These are phyloP conservation scores for Cladosporium sp. DNA, from an alignment of 2,329 filamentous ascomycete species.

Conservation along the genomic window DNA sequence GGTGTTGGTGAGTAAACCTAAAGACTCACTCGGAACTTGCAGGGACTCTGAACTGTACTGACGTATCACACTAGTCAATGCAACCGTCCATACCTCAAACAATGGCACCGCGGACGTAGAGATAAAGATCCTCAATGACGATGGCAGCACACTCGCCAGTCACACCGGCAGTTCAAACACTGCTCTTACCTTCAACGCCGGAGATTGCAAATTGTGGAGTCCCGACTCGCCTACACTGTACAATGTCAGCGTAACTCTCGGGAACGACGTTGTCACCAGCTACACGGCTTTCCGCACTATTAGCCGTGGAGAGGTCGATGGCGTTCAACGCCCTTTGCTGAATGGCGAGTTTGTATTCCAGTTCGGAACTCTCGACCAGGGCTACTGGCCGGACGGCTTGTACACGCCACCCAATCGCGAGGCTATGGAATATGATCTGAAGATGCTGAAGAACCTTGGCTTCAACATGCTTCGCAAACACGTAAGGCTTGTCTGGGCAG, in stretches of 20 bases:
- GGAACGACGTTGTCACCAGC: slow-evolving; percentile 52
- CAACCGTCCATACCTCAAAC: slow-evolving; percentile 46
- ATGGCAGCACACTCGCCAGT: slow-evolving; percentile 34
- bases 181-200: slow-evolving; percentile 52
- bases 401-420: slow-evolving; percentile 59
- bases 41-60: too few species aligned
- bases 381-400: slow-evolving; percentile 65
- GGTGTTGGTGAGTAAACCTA: slow-evolving; percentile 10
- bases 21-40: too few species aligned
- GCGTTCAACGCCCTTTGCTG: slow-evolving; percentile 55
- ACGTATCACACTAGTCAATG: slow-evolving; percentile 16
- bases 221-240: slow-evolving; percentile 59
- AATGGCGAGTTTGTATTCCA: slow-evolving; percentile 64
- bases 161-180: slow-evolving; percentile 44
- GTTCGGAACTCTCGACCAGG: slow-evolving; percentile 65
- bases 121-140: slow-evolving; percentile 25
- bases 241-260: slow-evolving; percentile 53
- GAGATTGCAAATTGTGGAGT: slow-evolving; percentile 56
- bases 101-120: slow-evolving; percentile 31
- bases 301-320: slow-evolving; percentile 51
- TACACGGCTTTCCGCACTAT: slow-evolving; percentile 66
- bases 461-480: slow-evolving; percentile 69
- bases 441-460: slow-evolving; percentile 58
- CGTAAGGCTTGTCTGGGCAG: slow-evolving; percentile 38
- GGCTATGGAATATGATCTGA: slow-evolving; percentile 61